phyloP scores from a whole-genome alignment of 163 green algal genomes.

The Botryococcus braunii region DNA sequence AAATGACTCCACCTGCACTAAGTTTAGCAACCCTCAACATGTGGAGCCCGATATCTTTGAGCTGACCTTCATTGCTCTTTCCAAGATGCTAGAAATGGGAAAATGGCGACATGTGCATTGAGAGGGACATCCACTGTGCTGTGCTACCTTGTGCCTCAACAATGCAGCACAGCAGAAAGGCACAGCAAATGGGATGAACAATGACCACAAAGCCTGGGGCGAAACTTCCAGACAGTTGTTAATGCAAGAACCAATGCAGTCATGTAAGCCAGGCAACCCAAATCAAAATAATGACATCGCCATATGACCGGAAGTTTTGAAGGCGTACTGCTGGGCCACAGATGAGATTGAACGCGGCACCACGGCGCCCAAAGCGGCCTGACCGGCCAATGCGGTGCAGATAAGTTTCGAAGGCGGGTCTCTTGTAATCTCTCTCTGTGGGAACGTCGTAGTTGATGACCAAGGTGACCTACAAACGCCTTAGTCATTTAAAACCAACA shows the following conservation, averaged over 20 bases:
- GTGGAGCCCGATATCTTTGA: too few species aligned
- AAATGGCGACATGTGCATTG: background rate
- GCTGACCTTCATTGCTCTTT: background rate
- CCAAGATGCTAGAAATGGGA: background rate
- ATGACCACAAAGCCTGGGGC: too few species aligned
- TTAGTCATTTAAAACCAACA: too few species aligned
- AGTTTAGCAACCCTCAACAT: too few species aligned
- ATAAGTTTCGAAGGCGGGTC: slow-evolving; percentile 94
- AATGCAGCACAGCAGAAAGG: too few species aligned
- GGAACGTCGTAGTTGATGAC: slow-evolving; percentile 98
- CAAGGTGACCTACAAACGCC: slow-evolving; percentile 73
- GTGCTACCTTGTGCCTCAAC: too few species aligned
- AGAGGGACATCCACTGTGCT: too few species aligned
- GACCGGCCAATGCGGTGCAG: slow-evolving; percentile 93
- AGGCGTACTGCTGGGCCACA: slow-evolving; percentile 26
- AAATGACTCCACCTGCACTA: too few species aligned
- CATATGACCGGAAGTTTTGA: background rate
- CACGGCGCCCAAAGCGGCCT: slow-evolving; percentile 93
- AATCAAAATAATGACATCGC: background rate
- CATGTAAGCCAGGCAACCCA: too few species aligned
- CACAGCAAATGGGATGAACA: too few species aligned
- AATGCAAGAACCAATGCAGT: too few species aligned
- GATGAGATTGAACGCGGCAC: slow-evolving; percentile 96
- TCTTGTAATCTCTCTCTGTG: slow-evolving; percentile 60
- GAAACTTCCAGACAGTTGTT: too few species aligned